Evolutionary conservation across 2,329 filamentous ascomycete species (phyloP).

Genomic region (Sarocladiaceae sp.): DNA sequence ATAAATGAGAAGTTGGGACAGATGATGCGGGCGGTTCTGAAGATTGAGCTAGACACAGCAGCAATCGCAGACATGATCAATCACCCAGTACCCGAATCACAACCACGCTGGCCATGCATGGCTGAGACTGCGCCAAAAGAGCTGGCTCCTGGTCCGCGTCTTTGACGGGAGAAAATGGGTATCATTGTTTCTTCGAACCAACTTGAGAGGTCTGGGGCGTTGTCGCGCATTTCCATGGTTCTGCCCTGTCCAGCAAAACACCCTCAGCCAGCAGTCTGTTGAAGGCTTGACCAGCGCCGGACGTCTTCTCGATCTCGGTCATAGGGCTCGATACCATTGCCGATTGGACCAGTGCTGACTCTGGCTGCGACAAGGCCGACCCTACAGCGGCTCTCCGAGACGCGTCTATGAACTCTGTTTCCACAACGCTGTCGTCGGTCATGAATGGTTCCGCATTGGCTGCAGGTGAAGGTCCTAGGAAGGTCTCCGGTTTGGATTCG

Average conservation of each 20-base stretch:
- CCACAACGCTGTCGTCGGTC: not conserved
- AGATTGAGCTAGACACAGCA: no score
- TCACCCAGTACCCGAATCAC: no score
- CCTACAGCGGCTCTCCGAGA: not conserved
- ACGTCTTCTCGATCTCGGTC: not conserved
- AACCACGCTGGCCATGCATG: no score
- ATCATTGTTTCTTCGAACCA: no score
- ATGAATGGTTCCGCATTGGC: not conserved
- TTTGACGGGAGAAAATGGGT: no score
- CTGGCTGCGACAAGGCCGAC: not conserved
- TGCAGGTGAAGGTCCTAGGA: not conserved
- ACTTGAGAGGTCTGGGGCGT: no score
- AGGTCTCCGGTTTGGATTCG: not conserved
- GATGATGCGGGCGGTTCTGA: no score
- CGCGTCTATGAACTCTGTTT: not conserved
- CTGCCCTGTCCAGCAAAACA: not conserved
- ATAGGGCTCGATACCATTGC: not conserved
- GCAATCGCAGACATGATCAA: no score
- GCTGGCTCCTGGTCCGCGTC: no score
- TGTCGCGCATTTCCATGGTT: slow-evolving; percentile 1
- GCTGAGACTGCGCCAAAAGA: no score
- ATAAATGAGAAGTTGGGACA: no score
- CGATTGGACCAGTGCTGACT: not conserved
- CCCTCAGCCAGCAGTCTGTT: not conserved
- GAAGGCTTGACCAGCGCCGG: not conserved